Percentiles rank a stretch among this genome's conserved stretches.
phyloP scores from a whole-genome alignment of 1,139 yeast species.

The Pichia sp. region DNA sequence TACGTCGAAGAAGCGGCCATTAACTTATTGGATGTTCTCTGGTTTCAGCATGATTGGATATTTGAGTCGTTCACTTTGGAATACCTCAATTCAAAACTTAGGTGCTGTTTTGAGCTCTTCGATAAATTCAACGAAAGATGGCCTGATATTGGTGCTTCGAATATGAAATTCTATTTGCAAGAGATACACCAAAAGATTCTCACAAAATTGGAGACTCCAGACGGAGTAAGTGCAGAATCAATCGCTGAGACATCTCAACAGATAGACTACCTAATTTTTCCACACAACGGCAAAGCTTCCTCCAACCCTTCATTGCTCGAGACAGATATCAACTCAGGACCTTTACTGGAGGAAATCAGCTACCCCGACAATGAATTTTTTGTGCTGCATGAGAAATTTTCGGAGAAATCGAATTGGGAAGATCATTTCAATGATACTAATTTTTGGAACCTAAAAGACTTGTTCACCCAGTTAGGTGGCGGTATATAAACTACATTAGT shows the following conservation, averaged over 20 bases:
- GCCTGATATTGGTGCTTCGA: slow-evolving; percentile 23
- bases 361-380: neutral
- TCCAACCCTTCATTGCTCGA: neutral
- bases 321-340: neutral
- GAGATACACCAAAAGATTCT: slow-evolving; percentile 14
- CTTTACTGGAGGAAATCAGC: neutral
- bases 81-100: slow-evolving; percentile 17
- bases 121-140: slow-evolving; percentile 21
- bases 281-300: slow-evolving; percentile 11
- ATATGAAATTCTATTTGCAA: slow-evolving; percentile 16
- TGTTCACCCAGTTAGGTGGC: slow-evolving; percentile 9
- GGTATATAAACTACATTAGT: slow-evolving; percentile 2
- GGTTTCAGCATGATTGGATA: slow-evolving; percentile 24
- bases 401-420: slow-evolving; percentile 22
- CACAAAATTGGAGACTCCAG: slow-evolving; percentile 5
- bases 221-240: neutral
- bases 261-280: slow-evolving; percentile 22
- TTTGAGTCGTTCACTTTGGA: slow-evolving; percentile 17
- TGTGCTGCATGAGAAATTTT: slow-evolving; percentile 3
- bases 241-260: slow-evolving; percentile 14
- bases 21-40: slow-evolving; percentile 22
- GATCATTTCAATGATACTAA: slow-evolving; percentile 20
- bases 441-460: slow-evolving; percentile 16
- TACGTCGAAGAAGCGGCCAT: slow-evolving; percentile 23
- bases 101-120: slow-evolving; percentile 17